Conservation (phyloP, 1,139 yeast species). For the Magnusiomyces suaveolens region DNA sequence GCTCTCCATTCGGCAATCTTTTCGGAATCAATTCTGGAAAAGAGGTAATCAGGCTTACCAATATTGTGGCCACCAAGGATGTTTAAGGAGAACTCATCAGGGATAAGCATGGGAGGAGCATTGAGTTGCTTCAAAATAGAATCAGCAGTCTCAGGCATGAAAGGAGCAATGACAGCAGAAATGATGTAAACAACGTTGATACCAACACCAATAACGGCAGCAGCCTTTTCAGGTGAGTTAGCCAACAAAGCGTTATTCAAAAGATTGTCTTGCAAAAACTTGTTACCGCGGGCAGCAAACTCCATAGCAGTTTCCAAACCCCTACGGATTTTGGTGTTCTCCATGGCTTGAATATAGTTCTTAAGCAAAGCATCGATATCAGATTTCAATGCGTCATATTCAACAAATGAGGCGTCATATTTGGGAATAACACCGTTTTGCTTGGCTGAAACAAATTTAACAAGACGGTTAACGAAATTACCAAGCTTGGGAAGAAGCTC, state of each 20-base stretch:
- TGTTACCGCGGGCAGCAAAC: slow-evolving; percentile 86
- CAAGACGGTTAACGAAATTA: slow-evolving; percentile 87
- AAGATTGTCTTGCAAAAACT: slow-evolving; percentile 89
- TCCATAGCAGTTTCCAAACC: slow-evolving; percentile 91
- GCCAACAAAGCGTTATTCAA: slow-evolving; percentile 78
- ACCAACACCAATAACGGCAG: slow-evolving; percentile 88
- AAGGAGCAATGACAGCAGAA: slow-evolving; percentile 72
- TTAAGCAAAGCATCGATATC: slow-evolving; percentile 57
- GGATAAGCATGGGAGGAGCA: slow-evolving; percentile 69
- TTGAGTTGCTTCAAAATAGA: slow-evolving; percentile 71
- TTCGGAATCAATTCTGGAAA: slow-evolving; percentile 83
- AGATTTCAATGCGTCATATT: slow-evolving; percentile 40
- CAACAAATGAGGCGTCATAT: slow-evolving; percentile 33
- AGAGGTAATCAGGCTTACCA: slow-evolving; percentile 84
- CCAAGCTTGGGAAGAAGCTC: slow-evolving; percentile 94
- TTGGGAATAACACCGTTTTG: slow-evolving; percentile 83
- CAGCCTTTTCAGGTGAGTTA: slow-evolving; percentile 68
- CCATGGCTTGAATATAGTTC: slow-evolving; percentile 63
- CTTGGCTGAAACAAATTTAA: slow-evolving; percentile 82
- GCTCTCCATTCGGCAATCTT: slow-evolving; percentile 82
- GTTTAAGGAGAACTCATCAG: slow-evolving; percentile 61
- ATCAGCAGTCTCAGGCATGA: slow-evolving; percentile 73
- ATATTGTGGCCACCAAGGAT: slow-evolving; percentile 77
- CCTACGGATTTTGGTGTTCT: slow-evolving; percentile 59
- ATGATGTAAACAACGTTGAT: slow-evolving; percentile 78